These are phyloP conservation scores for Talaromyces sp. DNA, from an alignment of 2,329 filamentous ascomycete species.

Conservation along the genomic window DNA sequence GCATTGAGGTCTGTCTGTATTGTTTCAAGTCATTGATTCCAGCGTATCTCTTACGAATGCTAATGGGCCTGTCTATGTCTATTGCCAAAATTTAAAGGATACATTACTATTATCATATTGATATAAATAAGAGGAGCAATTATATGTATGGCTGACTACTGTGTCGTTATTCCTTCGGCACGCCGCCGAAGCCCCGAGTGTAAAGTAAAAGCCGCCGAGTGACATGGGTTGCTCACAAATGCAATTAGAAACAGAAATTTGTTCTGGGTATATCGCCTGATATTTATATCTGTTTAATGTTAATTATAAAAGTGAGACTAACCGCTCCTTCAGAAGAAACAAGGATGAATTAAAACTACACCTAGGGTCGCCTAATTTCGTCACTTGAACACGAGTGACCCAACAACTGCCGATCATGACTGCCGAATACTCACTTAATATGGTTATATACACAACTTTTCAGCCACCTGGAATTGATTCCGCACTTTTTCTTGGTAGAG, in stretches of 20 bases:
- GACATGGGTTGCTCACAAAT: not conserved
- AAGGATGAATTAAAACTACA: not conserved
- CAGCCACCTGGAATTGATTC: conserved; percentile 9
- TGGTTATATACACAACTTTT: not conserved
- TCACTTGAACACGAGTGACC: not conserved
- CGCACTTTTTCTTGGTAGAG: conserved; percentile 1
- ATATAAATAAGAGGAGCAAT: not conserved
- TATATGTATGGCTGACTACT: not conserved
- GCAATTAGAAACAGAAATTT: not conserved
- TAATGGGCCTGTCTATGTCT: too few species aligned
- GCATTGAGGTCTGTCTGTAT: not conserved
- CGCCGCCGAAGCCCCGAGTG: not conserved
- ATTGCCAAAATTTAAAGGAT: too few species aligned
- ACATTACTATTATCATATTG: too few species aligned
- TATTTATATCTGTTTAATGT: too few species aligned
- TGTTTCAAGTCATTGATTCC: not conserved
- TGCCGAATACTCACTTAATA: not conserved
- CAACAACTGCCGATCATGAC: not conserved
- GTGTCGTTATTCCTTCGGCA: not conserved
- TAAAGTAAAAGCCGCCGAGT: not conserved
- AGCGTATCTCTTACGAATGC: not conserved
- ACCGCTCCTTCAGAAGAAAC: not conserved
- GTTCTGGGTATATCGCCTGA: not conserved
- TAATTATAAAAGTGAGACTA: too few species aligned
- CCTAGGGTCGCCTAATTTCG: not conserved